Evolutionary conservation across 768 basidiomycete species (phyloP).

Genomic region (Termitomyces bulborhizus): DNA sequence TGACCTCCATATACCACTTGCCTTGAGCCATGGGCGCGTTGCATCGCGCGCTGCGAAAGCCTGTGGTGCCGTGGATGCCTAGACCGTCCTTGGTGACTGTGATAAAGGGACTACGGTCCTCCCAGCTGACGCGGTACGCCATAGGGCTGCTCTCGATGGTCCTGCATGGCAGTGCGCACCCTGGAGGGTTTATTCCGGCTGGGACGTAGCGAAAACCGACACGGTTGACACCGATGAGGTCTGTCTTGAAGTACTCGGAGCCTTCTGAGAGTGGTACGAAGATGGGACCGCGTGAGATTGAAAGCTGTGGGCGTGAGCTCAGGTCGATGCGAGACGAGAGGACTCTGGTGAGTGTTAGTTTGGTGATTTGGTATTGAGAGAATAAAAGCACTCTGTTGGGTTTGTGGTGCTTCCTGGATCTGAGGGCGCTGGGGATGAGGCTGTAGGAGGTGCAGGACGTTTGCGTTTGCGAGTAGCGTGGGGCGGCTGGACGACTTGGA

Average conservation of each 20-base stretch:
- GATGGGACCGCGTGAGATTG: constrained; percentile 67
- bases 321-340: constrained; percentile 65
- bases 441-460: constrained; percentile 37
- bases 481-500: no score
- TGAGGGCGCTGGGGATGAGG: constrained; percentile 56
- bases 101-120: constrained; percentile 80
- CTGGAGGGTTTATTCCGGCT: constrained; percentile 63
- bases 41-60: constrained; percentile 84
- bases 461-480: constrained; percentile 67
- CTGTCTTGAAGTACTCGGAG: constrained; percentile 59
- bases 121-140: constrained; percentile 76
- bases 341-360: constrained; percentile 26
- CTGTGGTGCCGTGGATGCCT: constrained; percentile 73
- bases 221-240: constrained; percentile 67
- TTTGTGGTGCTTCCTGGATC: constrained; percentile 34
- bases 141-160: constrained; percentile 78
- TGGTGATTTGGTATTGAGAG: not conserved
- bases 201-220: constrained; percentile 77
- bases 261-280: constrained; percentile 56
- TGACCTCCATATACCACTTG: constrained; percentile 91
- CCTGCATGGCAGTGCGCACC: constrained; percentile 56
- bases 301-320: constrained; percentile 61
- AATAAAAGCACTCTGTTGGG: constrained; percentile 28
- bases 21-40: constrained; percentile 90
- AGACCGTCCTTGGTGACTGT: constrained; percentile 76